Conservation (phyloP, 2,329 filamentous ascomycete genomes). For the Trichoderma citrinoviride region DNA sequence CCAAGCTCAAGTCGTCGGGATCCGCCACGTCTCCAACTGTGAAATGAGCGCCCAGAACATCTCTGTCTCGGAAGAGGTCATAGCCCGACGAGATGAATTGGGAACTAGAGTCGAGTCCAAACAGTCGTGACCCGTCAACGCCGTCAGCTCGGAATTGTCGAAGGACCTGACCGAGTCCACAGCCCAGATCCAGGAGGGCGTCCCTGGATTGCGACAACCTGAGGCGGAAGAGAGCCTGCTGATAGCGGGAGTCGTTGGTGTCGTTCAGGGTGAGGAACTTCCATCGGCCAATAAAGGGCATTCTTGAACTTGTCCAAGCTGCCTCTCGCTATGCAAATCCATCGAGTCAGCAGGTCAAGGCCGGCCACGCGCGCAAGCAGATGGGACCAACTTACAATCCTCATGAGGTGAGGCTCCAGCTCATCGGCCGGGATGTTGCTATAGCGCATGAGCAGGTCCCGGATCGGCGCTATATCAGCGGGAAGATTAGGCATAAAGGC, state of each 20-base stretch:
- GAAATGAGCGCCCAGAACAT: conserved; percentile 47
- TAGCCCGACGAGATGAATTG: conserved; percentile 59
- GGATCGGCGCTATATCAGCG: conserved; percentile 37
- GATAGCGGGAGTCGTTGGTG: conserved; percentile 42
- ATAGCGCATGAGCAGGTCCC: conserved; percentile 39
- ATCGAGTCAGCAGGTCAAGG: not conserved
- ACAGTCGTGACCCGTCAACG: conserved; percentile 47
- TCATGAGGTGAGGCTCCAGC: conserved; percentile 38
- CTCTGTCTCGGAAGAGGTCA: conserved; percentile 60
- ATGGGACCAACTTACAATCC: conserved; percentile 33
- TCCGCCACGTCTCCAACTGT: conserved; percentile 51
- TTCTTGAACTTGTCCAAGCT: conserved; percentile 45
- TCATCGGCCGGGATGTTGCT: conserved; percentile 38
- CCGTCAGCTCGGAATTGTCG: conserved; percentile 52
- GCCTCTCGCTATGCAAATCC: conserved; percentile 40
- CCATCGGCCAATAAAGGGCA: conserved; percentile 49
- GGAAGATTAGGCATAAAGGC: conserved; percentile 39
- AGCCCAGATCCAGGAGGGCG: conserved; percentile 49
- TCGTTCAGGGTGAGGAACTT: conserved; percentile 48
- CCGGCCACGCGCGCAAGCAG: not conserved
- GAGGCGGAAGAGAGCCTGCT: conserved; percentile 43
- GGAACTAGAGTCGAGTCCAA: conserved; percentile 48
- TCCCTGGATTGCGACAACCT: conserved; percentile 39
- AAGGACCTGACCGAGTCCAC: conserved; percentile 50
- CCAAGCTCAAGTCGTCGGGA: conserved; percentile 38